Percentiles rank a stretch among this genome's conserved stretches.
These are phyloP conservation scores for Camellia lanceoleosa DNA, from an alignment of 148 eudicot species.

Conservation along the genomic window DNA sequence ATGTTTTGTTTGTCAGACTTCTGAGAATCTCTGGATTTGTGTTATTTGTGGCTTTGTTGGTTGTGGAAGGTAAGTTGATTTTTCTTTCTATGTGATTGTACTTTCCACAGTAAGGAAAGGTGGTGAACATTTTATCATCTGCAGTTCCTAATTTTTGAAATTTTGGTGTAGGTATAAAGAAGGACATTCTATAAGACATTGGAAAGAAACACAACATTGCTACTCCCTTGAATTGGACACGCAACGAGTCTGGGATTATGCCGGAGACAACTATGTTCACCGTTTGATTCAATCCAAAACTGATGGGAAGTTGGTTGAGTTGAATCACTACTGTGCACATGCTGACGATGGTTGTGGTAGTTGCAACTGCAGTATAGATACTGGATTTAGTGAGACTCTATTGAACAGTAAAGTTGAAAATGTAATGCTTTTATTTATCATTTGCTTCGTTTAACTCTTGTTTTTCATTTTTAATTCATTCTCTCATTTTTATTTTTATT, in stretches of 20 bases:
- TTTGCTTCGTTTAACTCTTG: too few species aligned
- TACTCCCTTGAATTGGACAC: constrained; percentile 94
- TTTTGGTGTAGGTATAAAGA: constrained; percentile 56
- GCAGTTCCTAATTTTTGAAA: background rate
- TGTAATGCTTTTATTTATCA: too few species aligned
- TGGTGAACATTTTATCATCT: background rate
- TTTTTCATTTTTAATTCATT: too few species aligned
- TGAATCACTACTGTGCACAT: too few species aligned
- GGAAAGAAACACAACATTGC: constrained; percentile 97
- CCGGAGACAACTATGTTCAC: constrained; percentile 89
- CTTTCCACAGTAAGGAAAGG: background rate
- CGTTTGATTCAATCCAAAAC: constrained; percentile 93
- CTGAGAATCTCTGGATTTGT: constrained; percentile 96
- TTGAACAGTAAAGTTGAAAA: too few species aligned
- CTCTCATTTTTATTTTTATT: too few species aligned
- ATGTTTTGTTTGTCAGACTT: constrained; percentile 84
- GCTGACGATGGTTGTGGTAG: too few species aligned
- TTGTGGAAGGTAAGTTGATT: constrained; percentile 72
- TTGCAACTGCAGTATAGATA: too few species aligned
- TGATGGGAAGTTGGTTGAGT: constrained; percentile 90
- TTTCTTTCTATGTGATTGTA: background rate
- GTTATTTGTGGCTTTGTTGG: constrained; percentile 92
- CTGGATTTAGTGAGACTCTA: too few species aligned
- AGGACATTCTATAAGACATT: constrained; percentile 82
- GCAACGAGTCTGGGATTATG: constrained; percentile 94